Base-by-base conservation (phyloP, 345 rosid species). In the Sisymbrium irio region DNA sequence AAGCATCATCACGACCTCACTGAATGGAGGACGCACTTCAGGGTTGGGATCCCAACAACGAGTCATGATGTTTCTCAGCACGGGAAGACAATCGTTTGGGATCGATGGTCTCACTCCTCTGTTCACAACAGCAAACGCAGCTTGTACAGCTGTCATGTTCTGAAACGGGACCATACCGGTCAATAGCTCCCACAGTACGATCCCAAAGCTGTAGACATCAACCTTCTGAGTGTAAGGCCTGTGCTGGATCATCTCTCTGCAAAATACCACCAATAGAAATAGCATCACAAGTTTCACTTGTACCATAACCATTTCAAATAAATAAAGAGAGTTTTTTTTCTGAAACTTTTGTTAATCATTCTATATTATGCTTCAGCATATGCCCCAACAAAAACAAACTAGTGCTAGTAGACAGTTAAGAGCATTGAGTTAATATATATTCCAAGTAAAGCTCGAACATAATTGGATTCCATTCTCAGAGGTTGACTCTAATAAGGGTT, bases 131-230 rank as follows among this genome's bases (percentile, higher is more conserved):
- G 85, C 85, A 54, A 84, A 82, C 27, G 85, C 88, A 9, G 88
- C 85, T 76, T 84, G 88, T 35, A 84, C 84, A 0, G 85, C 85
- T 3, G 85, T 84, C 85, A 84, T 82, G 81, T 82, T 80, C 67
- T 80, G 82, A 77, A 82, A 84, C 2, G 88, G 88, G 39, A 82
- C 76, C 81, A 78, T 36, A n/a, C 82, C 85, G 0, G 83, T 84
- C 50, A 84, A 70, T 9, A 84, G 73, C 72, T 79, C 85, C 80
- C 85, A 82, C 11, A 82, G 65, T 19, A 81, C 84, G 39, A 78
- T 81, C 14, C 84, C 84, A 42, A 81, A 81, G 80, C 82, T 78
- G 45, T 78, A 78, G 7, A 81, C 84, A 72, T 81, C 84, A 35
- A 78, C 82, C 66, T 78, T 81, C 30, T 81, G 84, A 6, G 77